A percentile compares a stretch with the other conserved stretches of the same genome.
Conservation (phyloP, 2,329 filamentous ascomycete species). For the Fusarium newnesense region DNA sequence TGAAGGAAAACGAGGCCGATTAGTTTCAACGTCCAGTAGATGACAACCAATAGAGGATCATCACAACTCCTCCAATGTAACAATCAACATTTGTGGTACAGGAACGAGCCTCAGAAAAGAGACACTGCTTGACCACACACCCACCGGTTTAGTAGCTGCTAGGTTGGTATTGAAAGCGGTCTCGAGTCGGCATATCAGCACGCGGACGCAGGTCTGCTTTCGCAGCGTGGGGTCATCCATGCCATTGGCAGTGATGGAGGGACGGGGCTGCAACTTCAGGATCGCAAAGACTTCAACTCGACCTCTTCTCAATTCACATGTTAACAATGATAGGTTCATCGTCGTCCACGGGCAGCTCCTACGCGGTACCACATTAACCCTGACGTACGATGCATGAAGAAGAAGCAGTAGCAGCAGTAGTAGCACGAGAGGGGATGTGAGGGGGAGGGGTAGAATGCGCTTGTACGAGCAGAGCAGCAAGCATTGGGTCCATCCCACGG, state of each 20-base stretch:
- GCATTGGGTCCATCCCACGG: slow-evolving; percentile 16
- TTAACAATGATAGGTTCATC: slow-evolving; percentile 46
- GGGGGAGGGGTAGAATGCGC: slow-evolving; percentile 35
- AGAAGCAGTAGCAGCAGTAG: slow-evolving; percentile 1
- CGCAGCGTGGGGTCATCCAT: slow-evolving; percentile 38
- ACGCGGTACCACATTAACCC: slow-evolving; percentile 29
- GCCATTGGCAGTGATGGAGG: slow-evolving; percentile 11
- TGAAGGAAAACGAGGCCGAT: background rate
- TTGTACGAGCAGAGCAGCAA: slow-evolving; percentile 11
- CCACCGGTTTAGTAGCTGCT: background rate
- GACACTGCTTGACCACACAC: slow-evolving; percentile 11
- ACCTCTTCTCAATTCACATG: slow-evolving; percentile 43
- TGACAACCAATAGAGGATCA: background rate
- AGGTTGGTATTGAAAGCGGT: slow-evolving; percentile 6
- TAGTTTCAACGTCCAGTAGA: background rate
- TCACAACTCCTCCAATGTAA: background rate
- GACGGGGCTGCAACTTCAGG: slow-evolving; percentile 25
- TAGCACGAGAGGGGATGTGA: slow-evolving; percentile 16
- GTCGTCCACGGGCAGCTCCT: slow-evolving; percentile 31
- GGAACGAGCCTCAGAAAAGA: slow-evolving; percentile 17
- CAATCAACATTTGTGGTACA: background rate
- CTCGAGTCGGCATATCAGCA: slow-evolving; percentile 40
- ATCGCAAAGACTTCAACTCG: slow-evolving; percentile 30
- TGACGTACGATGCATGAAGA: slow-evolving; percentile 35
- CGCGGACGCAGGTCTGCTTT: slow-evolving; percentile 25